These are phyloP conservation scores for Pseudopithomyces maydicus DNA, from an alignment of 2,329 filamentous ascomycete species.

Conservation along the genomic window DNA sequence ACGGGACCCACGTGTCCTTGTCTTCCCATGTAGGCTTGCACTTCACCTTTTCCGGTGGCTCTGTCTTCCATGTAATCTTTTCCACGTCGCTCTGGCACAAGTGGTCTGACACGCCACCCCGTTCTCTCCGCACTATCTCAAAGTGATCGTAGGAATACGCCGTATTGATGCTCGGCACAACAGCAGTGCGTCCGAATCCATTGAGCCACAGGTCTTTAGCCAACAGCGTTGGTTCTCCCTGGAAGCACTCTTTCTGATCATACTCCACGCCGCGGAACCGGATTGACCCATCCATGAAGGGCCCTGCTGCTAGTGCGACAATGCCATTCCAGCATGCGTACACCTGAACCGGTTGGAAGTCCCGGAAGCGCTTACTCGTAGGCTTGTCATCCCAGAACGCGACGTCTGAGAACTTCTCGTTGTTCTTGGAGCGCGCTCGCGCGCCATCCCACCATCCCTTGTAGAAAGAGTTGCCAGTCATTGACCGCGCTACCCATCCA, in stretches of 20 bases:
- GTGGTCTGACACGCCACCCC: constrained; percentile 55
- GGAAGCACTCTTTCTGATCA: neutral
- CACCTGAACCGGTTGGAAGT: constrained; percentile 42
- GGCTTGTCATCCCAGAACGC: constrained; percentile 50
- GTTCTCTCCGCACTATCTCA: constrained; percentile 54
- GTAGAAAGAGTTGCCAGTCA: constrained; percentile 62
- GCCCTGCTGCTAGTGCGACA: neutral
- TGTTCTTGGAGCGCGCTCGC: neutral
- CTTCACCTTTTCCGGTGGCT: constrained; percentile 54
- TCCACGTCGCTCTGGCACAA: constrained; percentile 34
- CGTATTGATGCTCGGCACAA: neutral
- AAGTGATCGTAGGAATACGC: constrained; percentile 48
- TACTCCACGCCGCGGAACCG: neutral
- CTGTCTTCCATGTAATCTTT: constrained; percentile 50
- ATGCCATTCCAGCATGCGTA: constrained; percentile 5
- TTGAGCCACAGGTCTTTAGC: neutral
- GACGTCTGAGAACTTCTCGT: neutral
- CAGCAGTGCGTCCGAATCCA: neutral
- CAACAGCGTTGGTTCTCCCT: neutral
- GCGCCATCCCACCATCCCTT: constrained; percentile 28
- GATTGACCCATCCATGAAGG: neutral
- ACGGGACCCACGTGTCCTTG: constrained; percentile 2
- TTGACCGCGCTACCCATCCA: constrained; percentile 59
- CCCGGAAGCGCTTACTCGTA: constrained; percentile 40
- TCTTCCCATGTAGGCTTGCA: constrained; percentile 48